These are phyloP conservation scores for Naganishia sp. DNA, from an alignment of 1,284 basidiomycete species.

Conservation along the genomic window DNA sequence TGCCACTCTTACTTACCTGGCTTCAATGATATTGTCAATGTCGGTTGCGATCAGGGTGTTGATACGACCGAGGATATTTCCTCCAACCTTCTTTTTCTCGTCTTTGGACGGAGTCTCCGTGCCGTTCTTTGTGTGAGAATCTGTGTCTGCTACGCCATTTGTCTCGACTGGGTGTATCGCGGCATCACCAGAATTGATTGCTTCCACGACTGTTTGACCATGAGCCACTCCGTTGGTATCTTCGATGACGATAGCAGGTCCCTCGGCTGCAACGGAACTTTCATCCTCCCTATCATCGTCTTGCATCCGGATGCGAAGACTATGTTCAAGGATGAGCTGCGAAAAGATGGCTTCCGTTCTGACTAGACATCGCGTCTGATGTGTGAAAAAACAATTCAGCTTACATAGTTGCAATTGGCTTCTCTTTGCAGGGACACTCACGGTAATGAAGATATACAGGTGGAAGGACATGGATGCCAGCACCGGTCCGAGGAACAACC, in stretches of 20 bases:
- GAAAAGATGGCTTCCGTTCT: slow-evolving; percentile 64
- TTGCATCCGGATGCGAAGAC: slow-evolving; percentile 65
- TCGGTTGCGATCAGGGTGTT: slow-evolving; percentile 59
- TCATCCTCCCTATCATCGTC: slow-evolving; percentile 34
- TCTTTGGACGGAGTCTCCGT: slow-evolving; percentile 26
- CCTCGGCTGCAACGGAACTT: neutral
- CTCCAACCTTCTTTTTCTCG: slow-evolving; percentile 36
- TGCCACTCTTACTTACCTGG: slow-evolving; percentile 29
- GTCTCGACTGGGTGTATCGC: slow-evolving; percentile 6
- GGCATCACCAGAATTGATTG: slow-evolving; percentile 3
- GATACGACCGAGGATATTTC: slow-evolving; percentile 60
- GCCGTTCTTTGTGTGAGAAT: neutral
- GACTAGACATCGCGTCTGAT: slow-evolving; percentile 36
- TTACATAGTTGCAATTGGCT: neutral
- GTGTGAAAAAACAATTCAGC: slow-evolving; percentile 33
- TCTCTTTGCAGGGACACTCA: neutral
- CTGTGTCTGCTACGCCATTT: neutral
- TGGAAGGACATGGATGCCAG: slow-evolving; percentile 47
- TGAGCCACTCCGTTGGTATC: slow-evolving; percentile 17
- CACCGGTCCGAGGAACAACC: slow-evolving; percentile 63
- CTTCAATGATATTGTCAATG: slow-evolving; percentile 51
- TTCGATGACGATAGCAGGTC: slow-evolving; percentile 28
- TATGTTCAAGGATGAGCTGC: slow-evolving; percentile 69
- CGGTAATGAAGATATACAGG: slow-evolving; percentile 51
- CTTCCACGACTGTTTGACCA: slow-evolving; percentile 9